Base-by-base conservation (phyloP, 306 rosid species). In the Medicago arabica region DNA sequence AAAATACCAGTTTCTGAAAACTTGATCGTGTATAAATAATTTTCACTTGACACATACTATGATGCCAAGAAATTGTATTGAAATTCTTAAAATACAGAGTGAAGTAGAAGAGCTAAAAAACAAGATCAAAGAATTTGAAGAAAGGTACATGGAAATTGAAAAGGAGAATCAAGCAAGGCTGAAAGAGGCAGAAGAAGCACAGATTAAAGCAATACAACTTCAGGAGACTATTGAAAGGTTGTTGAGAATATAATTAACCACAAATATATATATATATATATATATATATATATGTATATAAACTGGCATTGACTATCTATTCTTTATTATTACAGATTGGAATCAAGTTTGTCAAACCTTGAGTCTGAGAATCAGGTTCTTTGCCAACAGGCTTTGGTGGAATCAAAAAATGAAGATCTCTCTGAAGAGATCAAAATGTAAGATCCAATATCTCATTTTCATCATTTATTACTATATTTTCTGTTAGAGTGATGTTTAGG, bases 291-390 rank as follows among this genome's bases (percentile, higher is more conserved):
- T 23, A 23, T 23, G 2, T 23, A 23, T 23, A 23, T 78, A 77
- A 75, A 57, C 40, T 79, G 77, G 16, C 74, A 67, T 50, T 83
- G 72, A 76, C 55, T 75, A 34, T 81, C 67, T 78, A 36, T 55
- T 80, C 67, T 67, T 75, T 70, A 6, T 76, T 55, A 74, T 63
- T 68, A 9, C 91, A 92, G 98, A 82, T 87, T 90, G 65, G 96
- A 90, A 81, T 73, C 25, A 61, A 92, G 89, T 80, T 77, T 88
- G 84, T 90, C 98, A 28, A 90, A 83, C 85, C 89, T 90, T 13
- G 96, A 90, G 83, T 88, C 98, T 0, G 96, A 90, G 87, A 92
- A 90, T 82, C 92, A 92, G 82, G 94, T 90, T 76, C 94, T 92
- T 16, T 92, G 98, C 75, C 96, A 89, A 65, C 88, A 87, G 76